A percentile compares a stretch with the other conserved stretches of the same genome.
phyloP scores from a whole-genome alignment of 2,329 filamentous ascomycete genomes.

The Talaromyces verruculosus region DNA sequence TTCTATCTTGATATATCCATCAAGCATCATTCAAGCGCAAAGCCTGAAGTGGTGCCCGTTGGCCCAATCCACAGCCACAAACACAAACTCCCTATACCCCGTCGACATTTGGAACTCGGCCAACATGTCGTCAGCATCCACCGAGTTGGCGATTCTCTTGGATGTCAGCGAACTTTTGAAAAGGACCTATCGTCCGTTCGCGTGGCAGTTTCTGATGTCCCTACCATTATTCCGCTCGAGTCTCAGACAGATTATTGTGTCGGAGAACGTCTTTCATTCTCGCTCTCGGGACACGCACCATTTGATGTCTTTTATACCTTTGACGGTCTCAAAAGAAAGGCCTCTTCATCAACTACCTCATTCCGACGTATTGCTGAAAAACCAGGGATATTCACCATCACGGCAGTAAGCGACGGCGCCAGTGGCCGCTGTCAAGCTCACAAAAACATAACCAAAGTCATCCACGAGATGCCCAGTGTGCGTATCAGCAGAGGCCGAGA shows the following conservation, averaged over 20 bases:
- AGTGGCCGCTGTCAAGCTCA: conserved; percentile 77
- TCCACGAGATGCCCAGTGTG: conserved; percentile 90
- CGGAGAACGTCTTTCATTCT: conserved; percentile 90
- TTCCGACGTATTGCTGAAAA: conserved; percentile 93
- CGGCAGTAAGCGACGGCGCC: conserved; percentile 79
- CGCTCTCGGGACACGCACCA: conserved; percentile 82
- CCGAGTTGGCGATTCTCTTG: conserved; percentile 81
- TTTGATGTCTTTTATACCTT: conserved; percentile 95
- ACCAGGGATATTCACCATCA: conserved; percentile 85
- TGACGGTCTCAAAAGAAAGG: conserved; percentile 73
- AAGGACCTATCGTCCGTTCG: conserved; percentile 73
- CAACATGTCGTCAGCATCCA: conserved; percentile 85
- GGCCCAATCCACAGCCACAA: conserved; percentile 72
- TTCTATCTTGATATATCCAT: conserved; percentile 92
- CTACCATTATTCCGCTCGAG: conserved; percentile 84
- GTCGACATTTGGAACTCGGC: conserved; percentile 81
- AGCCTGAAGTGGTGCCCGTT: conserved; percentile 78
- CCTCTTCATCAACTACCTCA: conserved; percentile 67
- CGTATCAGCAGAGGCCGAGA: conserved; percentile 81
- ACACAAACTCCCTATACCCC: conserved; percentile 80
- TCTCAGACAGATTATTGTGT: conserved; percentile 87
- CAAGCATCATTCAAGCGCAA: conserved; percentile 79
- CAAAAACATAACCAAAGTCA: conserved; percentile 74
- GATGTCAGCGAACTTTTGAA: conserved; percentile 78
- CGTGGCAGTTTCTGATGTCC: conserved; percentile 89